phyloP scores from a whole-genome alignment of 441 rosid species.

The Gossypium schwendimanii region DNA sequence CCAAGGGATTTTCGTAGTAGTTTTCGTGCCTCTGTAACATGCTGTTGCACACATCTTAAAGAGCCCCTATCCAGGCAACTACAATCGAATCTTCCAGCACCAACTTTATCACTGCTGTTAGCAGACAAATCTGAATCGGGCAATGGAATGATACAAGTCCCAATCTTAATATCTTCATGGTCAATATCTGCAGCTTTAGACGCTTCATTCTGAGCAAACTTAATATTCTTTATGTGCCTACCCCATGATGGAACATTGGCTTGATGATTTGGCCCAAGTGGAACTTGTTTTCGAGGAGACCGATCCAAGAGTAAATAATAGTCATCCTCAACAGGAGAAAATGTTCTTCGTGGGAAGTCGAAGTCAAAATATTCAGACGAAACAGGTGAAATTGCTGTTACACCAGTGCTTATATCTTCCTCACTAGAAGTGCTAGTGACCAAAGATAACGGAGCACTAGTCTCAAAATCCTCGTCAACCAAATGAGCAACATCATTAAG shows the following conservation, averaged over 20 bases:
- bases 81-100: constrained; percentile 34
- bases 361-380: constrained; percentile 36
- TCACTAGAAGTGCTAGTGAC: constrained; percentile 26
- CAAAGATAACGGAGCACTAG: constrained; percentile 14
- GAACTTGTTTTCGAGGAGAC: constrained; percentile 26
- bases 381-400: constrained; percentile 17
- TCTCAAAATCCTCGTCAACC: constrained; percentile 23
- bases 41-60: constrained; percentile 44
- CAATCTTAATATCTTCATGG: constrained; percentile 21
- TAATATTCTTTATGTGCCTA: constrained; percentile 22
- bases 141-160: constrained; percentile 44
- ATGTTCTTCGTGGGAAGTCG: constrained; percentile 20
- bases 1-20: constrained; percentile 29
- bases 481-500: constrained; percentile 23
- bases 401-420: constrained; percentile 22
- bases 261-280: constrained; percentile 35
- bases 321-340: constrained; percentile 25
- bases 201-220: constrained; percentile 6
- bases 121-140: constrained; percentile 22
- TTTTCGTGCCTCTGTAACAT: constrained; percentile 43
- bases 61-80: constrained; percentile 42
- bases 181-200: neutral
- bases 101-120: constrained; percentile 11
- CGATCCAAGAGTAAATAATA: constrained; percentile 23
- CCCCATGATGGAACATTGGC: constrained; percentile 34